A percentile compares a stretch with the other conserved stretches of the same genome.
Evolutionary conservation across 2,329 filamentous ascomycete genomes (phyloP).

Genomic region (Neospermospora avenae): DNA sequence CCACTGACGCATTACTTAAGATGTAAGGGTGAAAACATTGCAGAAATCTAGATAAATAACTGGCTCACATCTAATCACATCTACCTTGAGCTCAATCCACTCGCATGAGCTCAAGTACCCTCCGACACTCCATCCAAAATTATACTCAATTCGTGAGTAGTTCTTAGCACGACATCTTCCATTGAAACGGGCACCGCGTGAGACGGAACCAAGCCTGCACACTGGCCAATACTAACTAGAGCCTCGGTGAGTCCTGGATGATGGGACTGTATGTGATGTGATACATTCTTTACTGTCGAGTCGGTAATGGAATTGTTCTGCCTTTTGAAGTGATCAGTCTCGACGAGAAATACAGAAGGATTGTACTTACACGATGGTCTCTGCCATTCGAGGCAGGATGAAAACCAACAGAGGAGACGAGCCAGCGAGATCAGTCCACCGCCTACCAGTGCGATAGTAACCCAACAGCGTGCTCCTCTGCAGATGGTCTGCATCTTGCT

Average conservation of each 20-base stretch:
- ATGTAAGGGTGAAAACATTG: slow-evolving; percentile 1
- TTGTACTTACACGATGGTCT: background rate
- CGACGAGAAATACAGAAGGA: background rate
- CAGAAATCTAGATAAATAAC: slow-evolving; percentile 4
- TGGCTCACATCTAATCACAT: background rate
- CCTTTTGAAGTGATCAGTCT: slow-evolving; percentile 1
- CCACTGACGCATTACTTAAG: background rate
- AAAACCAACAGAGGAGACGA: slow-evolving; percentile 2
- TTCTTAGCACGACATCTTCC: slow-evolving; percentile 3
- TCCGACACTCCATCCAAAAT: background rate
- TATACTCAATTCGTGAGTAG: background rate
- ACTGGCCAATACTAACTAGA: background rate
- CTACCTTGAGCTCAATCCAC: slow-evolving; percentile 1
- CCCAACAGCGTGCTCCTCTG: slow-evolving; percentile 1
- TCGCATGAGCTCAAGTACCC: background rate
- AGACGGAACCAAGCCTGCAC: background rate
- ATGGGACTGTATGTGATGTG: background rate
- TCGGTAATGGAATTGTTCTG: slow-evolving; percentile 3
- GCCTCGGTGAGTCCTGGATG: background rate
- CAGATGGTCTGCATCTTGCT: background rate
- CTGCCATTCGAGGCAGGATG: background rate
- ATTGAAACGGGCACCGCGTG: background rate
- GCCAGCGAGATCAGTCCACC: slow-evolving; percentile 1
- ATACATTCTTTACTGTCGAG: background rate
- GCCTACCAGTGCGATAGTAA: background rate